Percentiles rank a stretch among this genome's conserved stretches.
These are phyloP conservation scores for Prunus padus DNA, from an alignment of 306 rosid genomes.

Conservation along the genomic window DNA sequence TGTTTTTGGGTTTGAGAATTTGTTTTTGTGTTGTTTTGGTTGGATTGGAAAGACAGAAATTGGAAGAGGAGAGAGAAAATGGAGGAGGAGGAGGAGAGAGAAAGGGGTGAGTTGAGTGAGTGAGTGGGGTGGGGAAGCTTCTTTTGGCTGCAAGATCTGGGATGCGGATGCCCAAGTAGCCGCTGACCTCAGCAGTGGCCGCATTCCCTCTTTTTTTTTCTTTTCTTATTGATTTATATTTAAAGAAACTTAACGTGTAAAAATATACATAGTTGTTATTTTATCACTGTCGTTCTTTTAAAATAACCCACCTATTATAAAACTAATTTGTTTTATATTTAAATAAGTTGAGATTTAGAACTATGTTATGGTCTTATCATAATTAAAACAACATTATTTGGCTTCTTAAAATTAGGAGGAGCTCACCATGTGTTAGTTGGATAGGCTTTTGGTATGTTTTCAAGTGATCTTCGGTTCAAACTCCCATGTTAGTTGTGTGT, in stretches of 20 bases:
- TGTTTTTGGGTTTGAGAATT: not conserved
- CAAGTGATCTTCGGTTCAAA: too few species aligned
- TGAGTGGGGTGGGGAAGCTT: slow-evolving; percentile 40
- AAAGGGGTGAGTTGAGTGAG: slow-evolving; percentile 6
- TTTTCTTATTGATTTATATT: slow-evolving; percentile 1
- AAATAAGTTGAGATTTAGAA: too few species aligned
- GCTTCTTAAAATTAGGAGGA: too few species aligned
- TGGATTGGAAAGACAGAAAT: slow-evolving; percentile 16
- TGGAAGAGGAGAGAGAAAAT: not conserved
- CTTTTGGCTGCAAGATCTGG: slow-evolving; percentile 64
- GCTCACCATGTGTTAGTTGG: too few species aligned
- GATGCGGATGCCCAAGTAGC: slow-evolving; percentile 38
- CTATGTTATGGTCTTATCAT: not conserved
- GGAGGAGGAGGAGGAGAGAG: not conserved
- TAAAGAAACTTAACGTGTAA: not conserved
- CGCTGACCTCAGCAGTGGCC: slow-evolving; percentile 52
- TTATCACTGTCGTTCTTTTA: not conserved
- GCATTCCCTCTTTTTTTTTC: slow-evolving; percentile 23
- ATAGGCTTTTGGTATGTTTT: too few species aligned
- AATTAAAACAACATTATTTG: too few species aligned
- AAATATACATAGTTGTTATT: slow-evolving; percentile 7
- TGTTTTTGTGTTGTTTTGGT: slow-evolving; percentile 23
- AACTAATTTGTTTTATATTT: too few species aligned
- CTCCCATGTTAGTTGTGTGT: too few species aligned
- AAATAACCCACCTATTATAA: not conserved